Evolutionary conservation across 371 early-diverging fungal genomes (phyloP), one percentile per base, ranked within the genome.

Genomic region (Haplosporangium sp.): DNA sequence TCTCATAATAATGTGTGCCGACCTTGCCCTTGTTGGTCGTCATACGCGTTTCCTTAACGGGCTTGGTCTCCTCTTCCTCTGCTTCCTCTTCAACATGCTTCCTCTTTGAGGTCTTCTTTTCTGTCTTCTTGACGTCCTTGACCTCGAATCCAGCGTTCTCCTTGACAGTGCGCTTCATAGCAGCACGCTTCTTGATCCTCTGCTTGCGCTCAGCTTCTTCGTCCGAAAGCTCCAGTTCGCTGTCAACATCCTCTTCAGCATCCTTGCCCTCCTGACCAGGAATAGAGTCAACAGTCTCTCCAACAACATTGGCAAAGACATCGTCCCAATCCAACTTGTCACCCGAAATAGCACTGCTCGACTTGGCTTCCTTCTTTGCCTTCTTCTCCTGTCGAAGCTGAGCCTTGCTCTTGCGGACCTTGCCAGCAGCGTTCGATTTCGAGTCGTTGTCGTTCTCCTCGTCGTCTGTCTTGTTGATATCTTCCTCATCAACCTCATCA

Each of bases 271-370:
- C 70, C 55, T 85, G 85, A 18, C 76, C 85, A 43, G 77, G 82
- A 50, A 87, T 84, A 20, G 82, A 73, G 21, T 86, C 86, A n/a
- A 83, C 90, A 16, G 87, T 89, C 68, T 94, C 90, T 53, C 90
- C 91, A 13, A 90, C 93, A 37, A 93, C 95, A 67, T 87, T 89
- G 57, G 90, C 91, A 83, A 95, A 95, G 38, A 95, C 91, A 70
- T 94, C 95, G 69, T 97, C 95, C 95, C 96, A 96, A 67, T 94
- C 94, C 47, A 89, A 86, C 55, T 86, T 86, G 41, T 86, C 86
- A 14, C 86, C 86, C 53, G 81, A 82, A 9, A 67, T 62, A 1
- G 74, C 62, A 20, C 51, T 67, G 67, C 59, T 67, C 12, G 75
- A 70, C 72, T 81, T 83, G 67, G 72, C 73, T n/a, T 83, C 70